phyloP scores from a whole-genome alignment of 2,329 filamentous ascomycete genomes.

The Akanthomyces dipterigenus region DNA sequence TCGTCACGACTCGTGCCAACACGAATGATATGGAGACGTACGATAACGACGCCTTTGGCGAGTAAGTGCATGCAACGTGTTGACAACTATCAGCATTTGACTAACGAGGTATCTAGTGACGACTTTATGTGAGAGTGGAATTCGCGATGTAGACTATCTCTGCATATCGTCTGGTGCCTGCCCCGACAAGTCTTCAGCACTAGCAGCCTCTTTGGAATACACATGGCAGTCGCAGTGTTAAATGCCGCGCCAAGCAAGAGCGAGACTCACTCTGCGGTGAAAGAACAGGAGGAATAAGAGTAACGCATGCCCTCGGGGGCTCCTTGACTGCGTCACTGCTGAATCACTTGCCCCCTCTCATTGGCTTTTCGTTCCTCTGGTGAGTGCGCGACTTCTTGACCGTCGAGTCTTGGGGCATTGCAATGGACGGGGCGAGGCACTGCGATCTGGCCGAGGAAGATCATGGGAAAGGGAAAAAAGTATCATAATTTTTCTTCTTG shows the following conservation, averaged over 20 bases:
- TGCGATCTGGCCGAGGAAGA: neutral
- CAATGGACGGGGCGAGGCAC: neutral
- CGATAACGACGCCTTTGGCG: slow-evolving; percentile 73
- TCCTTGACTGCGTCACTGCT: neutral
- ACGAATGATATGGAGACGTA: slow-evolving; percentile 69
- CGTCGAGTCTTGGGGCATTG: neutral
- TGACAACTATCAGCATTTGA: neutral
- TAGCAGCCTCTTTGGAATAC: neutral
- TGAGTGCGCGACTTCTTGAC: neutral
- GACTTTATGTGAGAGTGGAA: slow-evolving; percentile 12
- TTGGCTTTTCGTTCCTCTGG: neutral
- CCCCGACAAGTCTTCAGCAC: neutral
- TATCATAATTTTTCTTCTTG: neutral
- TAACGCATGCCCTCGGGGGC: neutral
- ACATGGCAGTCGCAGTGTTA: neutral
- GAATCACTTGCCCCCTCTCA: neutral
- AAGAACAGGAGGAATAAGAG: neutral
- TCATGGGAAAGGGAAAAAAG: neutral
- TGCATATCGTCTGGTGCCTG: slow-evolving; percentile 5
- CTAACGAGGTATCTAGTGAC: slow-evolving; percentile 5
- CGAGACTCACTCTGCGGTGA: neutral
- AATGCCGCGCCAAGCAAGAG: slow-evolving; percentile 8
- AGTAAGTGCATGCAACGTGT: slow-evolving; percentile 50
- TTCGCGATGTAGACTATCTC: neutral
- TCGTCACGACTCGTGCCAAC: slow-evolving; percentile 59